Conservation (phyloP, 2,329 filamentous ascomycete genomes). For the Aspergillus sp. region DNA sequence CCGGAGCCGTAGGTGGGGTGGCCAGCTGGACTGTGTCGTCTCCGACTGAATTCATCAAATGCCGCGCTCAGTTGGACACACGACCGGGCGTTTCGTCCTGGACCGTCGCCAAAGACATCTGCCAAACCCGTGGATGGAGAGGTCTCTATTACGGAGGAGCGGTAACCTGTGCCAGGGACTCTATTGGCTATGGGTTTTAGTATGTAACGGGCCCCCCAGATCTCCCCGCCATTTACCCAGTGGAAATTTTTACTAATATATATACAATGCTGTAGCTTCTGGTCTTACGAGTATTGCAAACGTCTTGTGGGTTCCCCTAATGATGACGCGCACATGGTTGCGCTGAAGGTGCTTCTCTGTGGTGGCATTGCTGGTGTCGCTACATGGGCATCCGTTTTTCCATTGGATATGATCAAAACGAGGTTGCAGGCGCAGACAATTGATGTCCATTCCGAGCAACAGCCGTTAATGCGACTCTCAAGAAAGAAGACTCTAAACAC, state of each 20-base stretch:
- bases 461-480: slow-evolving; percentile 18
- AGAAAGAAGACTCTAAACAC: slow-evolving; percentile 47
- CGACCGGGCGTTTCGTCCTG: slow-evolving; percentile 55
- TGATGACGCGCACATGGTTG: slow-evolving; percentile 49
- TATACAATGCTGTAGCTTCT: slow-evolving; percentile 58
- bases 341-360: slow-evolving; percentile 70
- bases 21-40: slow-evolving; percentile 83
- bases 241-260: slow-evolving; percentile 1
- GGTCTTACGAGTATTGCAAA: slow-evolving; percentile 79
- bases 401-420: slow-evolving; percentile 89
- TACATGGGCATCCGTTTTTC: slow-evolving; percentile 89
- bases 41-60: slow-evolving; percentile 89
- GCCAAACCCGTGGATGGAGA: slow-evolving; percentile 57
- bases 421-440: slow-evolving; percentile 73
- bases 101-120: slow-evolving; percentile 61
- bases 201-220: slow-evolving; percentile 35
- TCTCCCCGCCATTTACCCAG: slow-evolving; percentile 8
- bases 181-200: slow-evolving; percentile 95
- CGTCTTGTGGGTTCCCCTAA: slow-evolving; percentile 50
- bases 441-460: slow-evolving; percentile 20
- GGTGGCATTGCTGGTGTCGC: slow-evolving; percentile 83
- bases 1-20: slow-evolving; percentile 77
- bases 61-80: slow-evolving; percentile 69
- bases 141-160: slow-evolving; percentile 79
- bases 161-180: slow-evolving; percentile 79